Base-by-base conservation (phyloP, 2,329 filamentous ascomycete genomes). In the Ilyonectria destructans region DNA sequence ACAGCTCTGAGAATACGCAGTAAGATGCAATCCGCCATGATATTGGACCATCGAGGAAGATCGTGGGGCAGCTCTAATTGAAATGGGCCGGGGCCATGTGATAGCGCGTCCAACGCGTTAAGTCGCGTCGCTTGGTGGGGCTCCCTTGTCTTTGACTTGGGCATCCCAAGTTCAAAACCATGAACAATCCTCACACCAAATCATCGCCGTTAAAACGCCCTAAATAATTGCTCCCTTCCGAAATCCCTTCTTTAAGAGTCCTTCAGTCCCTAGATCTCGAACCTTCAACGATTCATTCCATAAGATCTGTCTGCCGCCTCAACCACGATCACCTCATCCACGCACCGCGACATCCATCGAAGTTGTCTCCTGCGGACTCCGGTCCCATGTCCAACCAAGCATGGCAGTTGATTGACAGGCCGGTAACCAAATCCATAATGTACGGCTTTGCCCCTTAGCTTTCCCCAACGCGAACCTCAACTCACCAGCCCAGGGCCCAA, bases 401-500 rank as follows among this genome's bases (percentile, higher is more conserved):
- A 75, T 70, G 67, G 55, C 7, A 63, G 1, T 8, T 46, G 4
- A 45, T 4, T 65, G 15, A 71, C 57, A 45, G 12, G 10, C 35
- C 26, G 13, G 45, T 21, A 21, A 29, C 3, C n/a, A 15, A 26
- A 3, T 21, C 9, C 55, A 46, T 4, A 54, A 75, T 70, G 67
- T 67, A 45, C 2, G 49, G 13, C 4, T 29, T 21, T 8, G 6
- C 6, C 5, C 3, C 2, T 2, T 2, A 1, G 0, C 6, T 9
- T 31, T 8, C 4, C 1, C 15, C 2, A 3, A 5, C n/a, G 5
- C 21, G 1, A 3, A 15, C 4, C 13, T 6, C 17, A 4, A 4
- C 65, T 77, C 4, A 78, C 63, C 1, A 3, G 9, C 1, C 2
- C 21, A 82, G 81, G 77, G 79, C 78, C n/a, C 78, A 79, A 58